Conservation (phyloP, 768 basidiomycete species). For the Mycena chlorophos region DNA sequence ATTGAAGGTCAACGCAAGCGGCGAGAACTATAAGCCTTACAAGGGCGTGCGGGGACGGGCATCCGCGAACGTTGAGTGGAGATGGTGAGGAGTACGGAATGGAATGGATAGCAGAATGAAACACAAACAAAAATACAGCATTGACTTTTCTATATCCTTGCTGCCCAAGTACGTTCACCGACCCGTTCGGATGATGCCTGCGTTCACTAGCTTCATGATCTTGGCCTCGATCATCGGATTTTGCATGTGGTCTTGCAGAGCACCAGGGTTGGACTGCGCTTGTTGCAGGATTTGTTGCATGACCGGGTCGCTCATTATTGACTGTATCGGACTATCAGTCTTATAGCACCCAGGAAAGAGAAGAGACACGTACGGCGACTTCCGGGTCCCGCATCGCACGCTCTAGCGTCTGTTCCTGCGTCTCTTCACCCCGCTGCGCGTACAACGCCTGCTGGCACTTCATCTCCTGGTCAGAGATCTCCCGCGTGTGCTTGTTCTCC, state of each 20-base stretch:
- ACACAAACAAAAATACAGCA: constrained; percentile 10
- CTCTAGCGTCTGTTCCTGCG: constrained; percentile 88
- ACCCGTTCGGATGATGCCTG: constrained; percentile 89
- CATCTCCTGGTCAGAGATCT: constrained; percentile 77
- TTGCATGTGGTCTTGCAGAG: constrained; percentile 95
- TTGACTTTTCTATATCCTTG: too few species aligned
- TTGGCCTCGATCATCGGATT: constrained; percentile 79
- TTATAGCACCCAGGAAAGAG: constrained; percentile 1
- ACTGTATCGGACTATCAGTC: constrained; percentile 38
- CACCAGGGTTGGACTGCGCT: constrained; percentile 84
- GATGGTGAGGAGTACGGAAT: constrained; percentile 38
- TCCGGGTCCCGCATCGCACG: constrained; percentile 98
- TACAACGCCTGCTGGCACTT: constrained; percentile 83
- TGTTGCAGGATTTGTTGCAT: constrained; percentile 96
- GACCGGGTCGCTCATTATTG: constrained; percentile 85
- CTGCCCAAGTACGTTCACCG: constrained; percentile 32
- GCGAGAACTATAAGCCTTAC: constrained; percentile 86
- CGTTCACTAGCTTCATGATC: constrained; percentile 87
- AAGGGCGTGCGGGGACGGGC: constrained; percentile 81
- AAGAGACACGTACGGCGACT: constrained; percentile 64
- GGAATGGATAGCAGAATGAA: background rate
- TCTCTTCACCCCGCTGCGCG: constrained; percentile 77
- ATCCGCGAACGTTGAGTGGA: constrained; percentile 71
- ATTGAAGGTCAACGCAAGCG: constrained; percentile 71
- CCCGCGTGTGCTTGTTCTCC: constrained; percentile 78